These are phyloP conservation scores for Strobilomyces confusus DNA, from an alignment of 768 basidiomycete species.

Conservation along the genomic window DNA sequence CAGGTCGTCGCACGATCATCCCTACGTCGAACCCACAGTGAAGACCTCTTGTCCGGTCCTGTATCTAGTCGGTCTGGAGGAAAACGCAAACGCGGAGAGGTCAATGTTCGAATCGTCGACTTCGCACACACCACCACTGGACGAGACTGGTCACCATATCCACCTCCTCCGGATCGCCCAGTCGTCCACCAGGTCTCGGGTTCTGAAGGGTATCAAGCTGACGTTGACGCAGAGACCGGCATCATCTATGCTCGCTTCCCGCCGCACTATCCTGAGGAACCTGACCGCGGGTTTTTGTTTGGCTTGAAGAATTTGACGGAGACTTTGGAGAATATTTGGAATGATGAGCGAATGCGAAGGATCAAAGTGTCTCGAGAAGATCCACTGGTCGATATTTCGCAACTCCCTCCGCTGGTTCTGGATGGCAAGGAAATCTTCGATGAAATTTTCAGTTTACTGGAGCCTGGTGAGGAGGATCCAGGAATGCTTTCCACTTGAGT, in stretches of 20 bases:
- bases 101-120: constrained; percentile 95
- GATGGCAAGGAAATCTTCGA: constrained; percentile 80
- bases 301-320: constrained; percentile 80
- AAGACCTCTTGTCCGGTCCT: constrained; percentile 70
- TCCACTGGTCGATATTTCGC: constrained; percentile 39
- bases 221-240: constrained; percentile 78
- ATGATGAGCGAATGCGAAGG: constrained; percentile 71
- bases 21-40: constrained; percentile 74
- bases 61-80: constrained; percentile 57
- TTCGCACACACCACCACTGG: constrained; percentile 99
- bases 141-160: constrained; percentile 76
- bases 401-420: constrained; percentile 59
- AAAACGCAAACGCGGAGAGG: constrained; percentile 81
- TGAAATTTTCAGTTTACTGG: constrained; percentile 55
- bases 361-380: constrained; percentile 62
- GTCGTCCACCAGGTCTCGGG: constrained; percentile 47
- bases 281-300: constrained; percentile 92
- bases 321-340: constrained; percentile 82
- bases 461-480: constrained; percentile 62
- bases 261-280: constrained; percentile 82
- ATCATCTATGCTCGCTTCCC: constrained; percentile 90
- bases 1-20: constrained; percentile 39
- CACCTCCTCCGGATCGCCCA: constrained; percentile 40
- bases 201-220: constrained; percentile 75
- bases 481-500: constrained; percentile 73